Evolutionary conservation across 202 grass and related monocot genomes (phyloP).

Genomic region (Tripidium arundinaceum): DNA sequence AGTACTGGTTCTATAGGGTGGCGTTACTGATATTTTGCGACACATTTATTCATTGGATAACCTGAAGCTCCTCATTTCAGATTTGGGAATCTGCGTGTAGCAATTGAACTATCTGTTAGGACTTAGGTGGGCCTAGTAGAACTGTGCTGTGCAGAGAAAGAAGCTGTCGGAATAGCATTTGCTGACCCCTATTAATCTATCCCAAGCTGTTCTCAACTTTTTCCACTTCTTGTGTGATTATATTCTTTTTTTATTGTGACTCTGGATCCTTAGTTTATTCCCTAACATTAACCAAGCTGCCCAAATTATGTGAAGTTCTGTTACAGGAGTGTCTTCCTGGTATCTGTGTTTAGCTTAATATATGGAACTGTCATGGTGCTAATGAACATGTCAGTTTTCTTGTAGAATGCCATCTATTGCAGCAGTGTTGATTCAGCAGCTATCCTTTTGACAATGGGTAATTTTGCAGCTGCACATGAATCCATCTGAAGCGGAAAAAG

Average conservation of each 20-base stretch:
- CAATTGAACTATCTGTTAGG: conserved; percentile 1
- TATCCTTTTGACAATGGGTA: conserved; percentile 16
- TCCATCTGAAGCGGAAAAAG: conserved; percentile 80
- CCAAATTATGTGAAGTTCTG: conserved; percentile 18
- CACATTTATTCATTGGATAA: neutral
- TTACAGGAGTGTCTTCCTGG: neutral
- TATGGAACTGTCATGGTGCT: neutral
- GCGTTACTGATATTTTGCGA: neutral
- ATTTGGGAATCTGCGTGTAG: neutral
- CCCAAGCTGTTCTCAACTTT: neutral
- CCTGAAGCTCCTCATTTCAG: neutral
- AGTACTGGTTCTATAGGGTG: neutral
- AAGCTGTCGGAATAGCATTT: neutral
- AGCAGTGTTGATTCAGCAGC: neutral
- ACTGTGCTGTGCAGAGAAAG: conserved; percentile 1
- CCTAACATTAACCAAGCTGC: neutral
- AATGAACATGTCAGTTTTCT: conserved; percentile 6
- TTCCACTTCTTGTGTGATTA: neutral
- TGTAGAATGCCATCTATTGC: conserved; percentile 18
- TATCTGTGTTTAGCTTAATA: neutral
- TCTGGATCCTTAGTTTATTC: conserved; percentile 13
- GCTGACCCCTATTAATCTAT: neutral
- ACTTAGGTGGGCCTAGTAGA: neutral
- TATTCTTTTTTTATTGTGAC: neutral
- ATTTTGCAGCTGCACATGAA: conserved; percentile 84